phyloP scores from a whole-genome alignment of 768 basidiomycete species.

The Naganishia vaughanmartiniae region DNA sequence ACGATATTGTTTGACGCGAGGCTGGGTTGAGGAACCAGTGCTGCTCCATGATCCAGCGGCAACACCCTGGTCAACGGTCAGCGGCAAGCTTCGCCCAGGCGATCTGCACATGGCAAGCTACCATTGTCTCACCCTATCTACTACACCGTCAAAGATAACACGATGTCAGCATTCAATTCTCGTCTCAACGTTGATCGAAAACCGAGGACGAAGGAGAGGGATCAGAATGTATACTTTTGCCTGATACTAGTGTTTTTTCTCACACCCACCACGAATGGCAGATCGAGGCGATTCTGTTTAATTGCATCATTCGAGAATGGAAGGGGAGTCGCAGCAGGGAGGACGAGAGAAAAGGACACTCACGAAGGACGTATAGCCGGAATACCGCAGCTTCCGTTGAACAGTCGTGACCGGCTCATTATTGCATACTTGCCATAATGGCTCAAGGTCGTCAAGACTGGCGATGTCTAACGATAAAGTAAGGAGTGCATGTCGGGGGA shows the following conservation, averaged over 20 bases:
- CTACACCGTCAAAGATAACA: not conserved
- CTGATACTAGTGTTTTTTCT: conserved; percentile 21
- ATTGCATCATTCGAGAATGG: conserved; percentile 4
- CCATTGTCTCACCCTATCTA: not conserved
- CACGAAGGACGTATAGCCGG: not conserved
- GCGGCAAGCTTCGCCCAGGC: too few relatives aligned
- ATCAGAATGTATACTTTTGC: conserved; percentile 19
- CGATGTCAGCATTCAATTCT: not conserved
- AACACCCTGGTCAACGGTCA: too few relatives aligned
- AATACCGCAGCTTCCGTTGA: not conserved
- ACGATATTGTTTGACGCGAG: not conserved
- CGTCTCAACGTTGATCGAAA: not conserved
- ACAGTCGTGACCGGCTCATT: not conserved
- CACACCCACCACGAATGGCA: not conserved
- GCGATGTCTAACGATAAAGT: too few relatives aligned
- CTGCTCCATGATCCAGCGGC: too few relatives aligned
- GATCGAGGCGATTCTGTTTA: conserved; percentile 21
- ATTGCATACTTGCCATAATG: too few relatives aligned
- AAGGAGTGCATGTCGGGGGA: too few relatives aligned
- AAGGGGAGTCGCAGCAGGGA: not conserved
- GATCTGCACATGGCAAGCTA: too few relatives aligned
- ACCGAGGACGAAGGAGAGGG: not conserved
- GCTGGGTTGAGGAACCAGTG: too few relatives aligned
- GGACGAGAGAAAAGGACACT: not conserved
- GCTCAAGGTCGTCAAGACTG: too few relatives aligned